Evolutionary conservation across 768 basidiomycete species (phyloP).

Genomic region (Botryobasidium botryosum): DNA sequence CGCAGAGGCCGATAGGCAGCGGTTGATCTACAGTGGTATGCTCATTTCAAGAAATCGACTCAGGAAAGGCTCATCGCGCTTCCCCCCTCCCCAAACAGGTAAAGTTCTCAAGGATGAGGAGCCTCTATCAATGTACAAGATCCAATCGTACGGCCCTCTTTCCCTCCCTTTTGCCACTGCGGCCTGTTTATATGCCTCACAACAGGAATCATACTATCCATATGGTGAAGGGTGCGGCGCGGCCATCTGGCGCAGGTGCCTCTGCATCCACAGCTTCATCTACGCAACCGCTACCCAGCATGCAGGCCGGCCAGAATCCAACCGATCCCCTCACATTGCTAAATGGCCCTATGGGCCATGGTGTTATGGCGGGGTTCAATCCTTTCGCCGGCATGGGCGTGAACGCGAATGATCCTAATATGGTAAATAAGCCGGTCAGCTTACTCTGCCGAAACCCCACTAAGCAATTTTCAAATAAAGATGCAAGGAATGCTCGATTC

Average conservation of each 20-base stretch:
- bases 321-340: slow-evolving; percentile 73
- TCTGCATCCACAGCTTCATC: slow-evolving; percentile 25
- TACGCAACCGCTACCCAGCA: slow-evolving; percentile 54
- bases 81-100: slow-evolving; percentile 23
- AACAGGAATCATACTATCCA: slow-evolving; percentile 58
- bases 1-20: slow-evolving; percentile 71
- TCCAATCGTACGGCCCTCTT: slow-evolving; percentile 51
- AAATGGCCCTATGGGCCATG: slow-evolving; percentile 62
- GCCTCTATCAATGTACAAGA: slow-evolving; percentile 67
- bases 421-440: slow-evolving; percentile 30
- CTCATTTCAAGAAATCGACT: slow-evolving; percentile 8
- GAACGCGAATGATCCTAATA: slow-evolving; percentile 87
- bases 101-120: slow-evolving; percentile 82
- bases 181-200: no score
- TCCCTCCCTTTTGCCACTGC: no score
- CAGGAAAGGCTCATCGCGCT: not conserved
- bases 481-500: slow-evolving; percentile 74
- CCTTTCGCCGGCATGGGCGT: slow-evolving; percentile 85
- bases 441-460: no score
- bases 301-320: slow-evolving; percentile 85
- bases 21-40: slow-evolving; percentile 83
- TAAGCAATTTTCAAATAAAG: slow-evolving; percentile 24
- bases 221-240: slow-evolving; percentile 77
- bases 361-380: slow-evolving; percentile 71
- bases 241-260: slow-evolving; percentile 19